Percentiles rank a stretch among this genome's conserved stretches.
These are phyloP conservation scores for Nicotiana noctiflora DNA, from an alignment of 257 asterid genomes.

Conservation along the genomic window DNA sequence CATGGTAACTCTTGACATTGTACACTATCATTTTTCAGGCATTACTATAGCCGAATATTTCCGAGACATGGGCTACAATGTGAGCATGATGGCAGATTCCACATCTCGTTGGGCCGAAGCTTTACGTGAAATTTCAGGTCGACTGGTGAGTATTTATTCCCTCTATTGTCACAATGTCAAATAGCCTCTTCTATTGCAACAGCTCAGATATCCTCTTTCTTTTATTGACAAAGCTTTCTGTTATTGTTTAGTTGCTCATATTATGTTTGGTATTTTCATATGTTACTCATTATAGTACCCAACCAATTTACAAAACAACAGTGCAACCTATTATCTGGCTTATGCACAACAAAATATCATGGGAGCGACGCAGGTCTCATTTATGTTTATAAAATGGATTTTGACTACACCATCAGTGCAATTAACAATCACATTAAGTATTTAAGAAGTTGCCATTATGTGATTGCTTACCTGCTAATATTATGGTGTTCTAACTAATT, in stretches of 20 bases:
- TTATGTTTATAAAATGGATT: too few relatives aligned
- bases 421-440: too few relatives aligned
- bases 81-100: slow-evolving; percentile 99
- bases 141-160: slow-evolving; percentile 58
- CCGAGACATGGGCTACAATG: slow-evolving; percentile 99
- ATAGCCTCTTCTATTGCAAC: not conserved
- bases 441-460: too few relatives aligned
- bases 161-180: not conserved
- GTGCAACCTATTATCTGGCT: not conserved
- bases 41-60: slow-evolving; percentile 95
- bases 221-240: not conserved
- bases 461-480: too few relatives aligned
- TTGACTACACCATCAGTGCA: too few relatives aligned
- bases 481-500: not conserved
- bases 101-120: slow-evolving; percentile 99
- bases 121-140: slow-evolving; percentile 98
- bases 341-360: too few relatives aligned
- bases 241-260: not conserved
- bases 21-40: slow-evolving; percentile 43
- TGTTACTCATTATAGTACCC: not conserved
- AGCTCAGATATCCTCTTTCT: not conserved
- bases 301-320: not conserved
- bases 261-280: not conserved
- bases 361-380: too few relatives aligned
- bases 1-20: not conserved